Evolutionary conservation across 257 asterid species (phyloP).

Genomic region (Ilex aquifolium): DNA sequence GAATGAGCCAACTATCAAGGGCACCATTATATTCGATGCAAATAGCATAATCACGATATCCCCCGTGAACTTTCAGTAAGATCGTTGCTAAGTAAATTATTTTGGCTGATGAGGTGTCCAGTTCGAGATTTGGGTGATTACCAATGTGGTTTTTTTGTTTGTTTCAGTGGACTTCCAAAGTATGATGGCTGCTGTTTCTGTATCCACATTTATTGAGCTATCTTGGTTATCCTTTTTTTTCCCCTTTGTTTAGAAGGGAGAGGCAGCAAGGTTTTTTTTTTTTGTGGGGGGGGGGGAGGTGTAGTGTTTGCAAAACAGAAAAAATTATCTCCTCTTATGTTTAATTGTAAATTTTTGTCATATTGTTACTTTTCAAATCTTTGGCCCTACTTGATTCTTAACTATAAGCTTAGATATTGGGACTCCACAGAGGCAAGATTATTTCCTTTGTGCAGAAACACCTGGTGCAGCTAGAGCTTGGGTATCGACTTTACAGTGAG

Average conservation of each 20-base stretch:
- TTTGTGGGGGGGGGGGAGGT: not conserved
- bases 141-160: slow-evolving; percentile 15
- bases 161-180: slow-evolving; percentile 81
- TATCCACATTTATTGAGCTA: slow-evolving; percentile 47
- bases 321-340: not conserved
- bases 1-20: slow-evolving; percentile 86
- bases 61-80: slow-evolving; percentile 97
- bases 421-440: slow-evolving; percentile 88
- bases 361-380: slow-evolving; percentile 4
- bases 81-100: slow-evolving; percentile 6
- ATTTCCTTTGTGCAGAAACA: slow-evolving; percentile 95
- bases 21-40: slow-evolving; percentile 81
- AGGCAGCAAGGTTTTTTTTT: not conserved
- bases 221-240: not conserved
- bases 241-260: not conserved
- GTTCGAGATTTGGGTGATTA: not conserved
- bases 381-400: slow-evolving; percentile 32
- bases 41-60: slow-evolving; percentile 87
- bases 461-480: slow-evolving; percentile 96
- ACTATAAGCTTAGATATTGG: slow-evolving; percentile 73
- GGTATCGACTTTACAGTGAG: slow-evolving; percentile 96
- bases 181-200: slow-evolving; percentile 97
- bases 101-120: not conserved
- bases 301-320: slow-evolving; percentile 1
- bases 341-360: not conserved